Conservation (phyloP, 768 basidiomycete genomes). For the Austroboletus festivus region DNA sequence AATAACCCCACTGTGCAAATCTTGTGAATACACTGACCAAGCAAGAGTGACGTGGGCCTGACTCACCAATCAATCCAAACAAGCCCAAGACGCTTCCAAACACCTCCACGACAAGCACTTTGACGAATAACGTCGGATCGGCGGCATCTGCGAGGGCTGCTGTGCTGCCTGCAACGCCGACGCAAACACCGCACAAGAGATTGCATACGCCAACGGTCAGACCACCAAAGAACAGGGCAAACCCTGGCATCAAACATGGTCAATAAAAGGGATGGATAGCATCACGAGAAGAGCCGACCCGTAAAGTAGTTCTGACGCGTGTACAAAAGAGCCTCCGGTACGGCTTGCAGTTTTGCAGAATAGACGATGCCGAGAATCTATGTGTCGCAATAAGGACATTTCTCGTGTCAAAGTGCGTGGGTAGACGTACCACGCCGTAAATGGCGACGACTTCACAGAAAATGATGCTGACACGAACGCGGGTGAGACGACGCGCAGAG, state of each 20-base stretch:
- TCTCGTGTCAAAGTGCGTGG: too few relatives aligned
- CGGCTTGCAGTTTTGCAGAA: conserved; percentile 21
- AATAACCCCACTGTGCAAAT: conserved; percentile 66
- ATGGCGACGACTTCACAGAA: conserved; percentile 99
- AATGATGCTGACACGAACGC: neutral
- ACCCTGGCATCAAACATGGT: conserved; percentile 46
- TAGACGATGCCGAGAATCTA: conserved; percentile 83
- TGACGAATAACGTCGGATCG: conserved; percentile 92
- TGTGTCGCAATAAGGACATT: too few relatives aligned
- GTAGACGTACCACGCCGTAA: conserved; percentile 79
- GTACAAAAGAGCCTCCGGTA: conserved; percentile 69
- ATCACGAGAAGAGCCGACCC: conserved; percentile 41
- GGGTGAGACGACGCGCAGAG: neutral
- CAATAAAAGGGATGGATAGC: neutral
- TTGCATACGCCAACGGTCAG: conserved; percentile 93
- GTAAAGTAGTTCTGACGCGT: conserved; percentile 91
- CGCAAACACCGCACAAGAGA: conserved; percentile 89
- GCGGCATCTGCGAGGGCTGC: conserved; percentile 95
- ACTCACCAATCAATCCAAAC: conserved; percentile 89
- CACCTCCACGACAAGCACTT: conserved; percentile 94
- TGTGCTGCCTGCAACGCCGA: conserved; percentile 90
- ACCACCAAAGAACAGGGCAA: conserved; percentile 95
- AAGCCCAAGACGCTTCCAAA: conserved; percentile 89
- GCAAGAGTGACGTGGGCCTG: neutral
- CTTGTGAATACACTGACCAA: neutral